Evolutionary conservation across 192 early-diverging fungal species (phyloP), one percentile per base, ranked within the genome.

Genomic region (Fimicolochytrium jonesii): DNA sequence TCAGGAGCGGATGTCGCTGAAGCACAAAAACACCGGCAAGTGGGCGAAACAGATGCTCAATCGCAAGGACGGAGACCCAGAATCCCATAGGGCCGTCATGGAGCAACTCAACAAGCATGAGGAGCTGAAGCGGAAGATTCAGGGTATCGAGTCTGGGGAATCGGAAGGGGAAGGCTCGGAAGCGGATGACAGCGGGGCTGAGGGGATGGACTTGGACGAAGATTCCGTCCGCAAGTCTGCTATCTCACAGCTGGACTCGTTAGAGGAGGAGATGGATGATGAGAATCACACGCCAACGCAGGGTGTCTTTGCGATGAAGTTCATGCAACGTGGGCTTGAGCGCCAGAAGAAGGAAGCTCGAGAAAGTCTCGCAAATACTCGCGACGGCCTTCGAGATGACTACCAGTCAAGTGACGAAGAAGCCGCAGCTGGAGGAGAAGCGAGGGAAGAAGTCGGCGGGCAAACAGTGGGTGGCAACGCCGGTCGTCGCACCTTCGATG

Each of bases 221-320:
- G 25, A 23, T 13, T 61, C 49, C 17, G 20, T 43, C 23, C 35
- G 26, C 13, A 20, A 45, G 6, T 23, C 29, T 17, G 69, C 59
- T 13, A 25, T 68, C 4, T 37, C 32, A 0, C 13, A 20, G 23
- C 63, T 89, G 25, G 74, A 68, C 32, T 52, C 69, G 30, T 60
- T 90, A 23, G 82, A 84, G 59, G 57, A 59, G 18, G 62, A 72
- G 28, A 51, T 72, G 0, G 73, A 71, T 51, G 69, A 59, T 15
- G 66, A 56, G 18, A 49, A 49, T 17, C 80, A 74, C 39, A 69
- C 68, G 2, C 78, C 77, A 37, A 73, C 74, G 31, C 95, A 90
- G 73, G 93, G 92, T 31, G 56, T 99, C 20, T 90, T 94, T 64
- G 86, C 78, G 4, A 97, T 99, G 95, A 97, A 97, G 77, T 99